phyloP scores from a whole-genome alignment of 441 rosid species.

The Erysimum pusillum region DNA sequence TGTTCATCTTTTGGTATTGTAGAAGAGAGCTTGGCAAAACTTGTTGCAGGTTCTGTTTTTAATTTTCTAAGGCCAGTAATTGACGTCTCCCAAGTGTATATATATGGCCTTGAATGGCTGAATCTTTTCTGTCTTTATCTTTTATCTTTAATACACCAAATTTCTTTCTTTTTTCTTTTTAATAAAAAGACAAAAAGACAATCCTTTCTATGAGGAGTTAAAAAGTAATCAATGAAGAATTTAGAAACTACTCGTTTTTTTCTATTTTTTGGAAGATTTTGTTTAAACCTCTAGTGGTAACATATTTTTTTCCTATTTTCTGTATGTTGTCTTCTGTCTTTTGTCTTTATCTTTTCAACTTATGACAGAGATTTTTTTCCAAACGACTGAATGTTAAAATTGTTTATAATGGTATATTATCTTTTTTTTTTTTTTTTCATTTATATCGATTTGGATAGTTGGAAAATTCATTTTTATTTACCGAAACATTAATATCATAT shows the following conservation, averaged over 20 bases:
- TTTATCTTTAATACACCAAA: not conserved
- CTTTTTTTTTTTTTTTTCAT: not conserved
- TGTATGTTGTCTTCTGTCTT: not conserved
- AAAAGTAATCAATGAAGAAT: not conserved
- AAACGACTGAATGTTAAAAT: not conserved
- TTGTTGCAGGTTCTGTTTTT: conserved; percentile 29
- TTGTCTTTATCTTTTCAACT: not conserved
- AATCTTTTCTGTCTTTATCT: not conserved
- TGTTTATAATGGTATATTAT: conserved; percentile 2
- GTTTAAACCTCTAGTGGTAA: not conserved
- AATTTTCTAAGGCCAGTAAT: conserved; percentile 44
- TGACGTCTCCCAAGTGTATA: conserved; percentile 17
- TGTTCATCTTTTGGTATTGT: conserved; percentile 41
- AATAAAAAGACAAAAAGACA: not conserved
- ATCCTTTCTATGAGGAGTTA: not conserved
- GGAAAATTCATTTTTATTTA: no score
- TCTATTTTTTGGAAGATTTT: not conserved
- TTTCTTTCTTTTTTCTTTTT: not conserved
- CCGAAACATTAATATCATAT: no score
- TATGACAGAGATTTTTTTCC: not conserved
- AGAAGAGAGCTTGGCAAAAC: conserved; percentile 34
- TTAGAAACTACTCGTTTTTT: not conserved
- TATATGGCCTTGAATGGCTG: conserved; percentile 16
- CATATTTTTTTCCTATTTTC: not conserved
- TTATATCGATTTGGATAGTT: no score